Percentiles rank a stretch among this genome's conserved stretches.
These are phyloP conservation scores for Candida sp. DNA, from an alignment of 1,139 yeast genomes.

Conservation along the genomic window DNA sequence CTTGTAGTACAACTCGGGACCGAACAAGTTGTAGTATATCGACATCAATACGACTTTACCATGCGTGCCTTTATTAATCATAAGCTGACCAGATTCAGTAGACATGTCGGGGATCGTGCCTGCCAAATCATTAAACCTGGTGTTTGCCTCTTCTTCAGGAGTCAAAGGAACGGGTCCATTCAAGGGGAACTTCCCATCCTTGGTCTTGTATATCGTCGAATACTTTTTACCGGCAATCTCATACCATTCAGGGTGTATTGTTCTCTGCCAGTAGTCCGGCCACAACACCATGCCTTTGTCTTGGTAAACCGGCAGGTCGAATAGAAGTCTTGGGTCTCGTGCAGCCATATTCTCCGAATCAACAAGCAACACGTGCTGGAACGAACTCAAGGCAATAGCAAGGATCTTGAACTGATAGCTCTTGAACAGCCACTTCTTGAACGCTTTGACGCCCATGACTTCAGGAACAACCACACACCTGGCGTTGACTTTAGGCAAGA, in stretches of 20 bases:
- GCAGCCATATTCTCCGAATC: constrained; percentile 47
- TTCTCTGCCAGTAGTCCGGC: constrained; percentile 86
- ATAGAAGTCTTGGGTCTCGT: constrained; percentile 42
- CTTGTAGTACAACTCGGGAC: constrained; percentile 59
- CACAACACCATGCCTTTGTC: constrained; percentile 67
- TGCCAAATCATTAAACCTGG: constrained; percentile 51
- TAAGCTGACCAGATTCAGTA: constrained; percentile 64
- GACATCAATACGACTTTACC: constrained; percentile 52
- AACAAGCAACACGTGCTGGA: constrained; percentile 42
- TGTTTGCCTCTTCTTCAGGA: constrained; percentile 15
- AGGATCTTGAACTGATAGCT: constrained; percentile 47
- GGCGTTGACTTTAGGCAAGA: constrained; percentile 31
- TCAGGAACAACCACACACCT: constrained; percentile 38
- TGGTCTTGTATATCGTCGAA: constrained; percentile 22
- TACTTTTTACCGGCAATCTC: constrained; percentile 58
- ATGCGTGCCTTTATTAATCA: constrained; percentile 59
- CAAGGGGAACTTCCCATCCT: constrained; percentile 25
- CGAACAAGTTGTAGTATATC: constrained; percentile 60
- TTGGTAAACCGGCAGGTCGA: constrained; percentile 56
- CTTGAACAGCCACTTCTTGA: constrained; percentile 34
- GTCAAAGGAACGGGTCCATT: constrained; percentile 6
- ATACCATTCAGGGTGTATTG: constrained; percentile 70
- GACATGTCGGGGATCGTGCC: constrained; percentile 63
- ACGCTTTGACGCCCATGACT: constrained; percentile 34
- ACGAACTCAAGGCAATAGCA: constrained; percentile 41